Evolutionary conservation across 2,329 filamentous ascomycete genomes (phyloP).

Genomic region (Akanthomyces dipterigenus): DNA sequence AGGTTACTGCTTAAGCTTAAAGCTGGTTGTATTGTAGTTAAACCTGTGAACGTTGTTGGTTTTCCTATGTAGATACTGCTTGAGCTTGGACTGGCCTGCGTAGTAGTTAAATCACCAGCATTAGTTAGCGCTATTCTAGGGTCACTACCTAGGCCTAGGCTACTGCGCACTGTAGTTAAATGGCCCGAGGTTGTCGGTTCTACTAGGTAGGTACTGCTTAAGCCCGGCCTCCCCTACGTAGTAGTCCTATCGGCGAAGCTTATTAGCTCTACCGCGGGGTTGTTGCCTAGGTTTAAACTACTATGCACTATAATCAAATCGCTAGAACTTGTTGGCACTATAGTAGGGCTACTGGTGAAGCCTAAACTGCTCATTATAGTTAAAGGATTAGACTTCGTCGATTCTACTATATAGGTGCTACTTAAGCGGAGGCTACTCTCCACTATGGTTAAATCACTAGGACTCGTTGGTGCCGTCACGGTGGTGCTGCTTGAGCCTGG

Average conservation of each 20-base stretch:
- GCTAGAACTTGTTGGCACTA: neutral
- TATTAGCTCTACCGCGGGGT: neutral
- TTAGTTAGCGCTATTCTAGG: neutral
- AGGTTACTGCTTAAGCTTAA: neutral
- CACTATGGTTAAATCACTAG: neutral
- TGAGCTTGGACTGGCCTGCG: neutral
- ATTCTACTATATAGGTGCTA: neutral
- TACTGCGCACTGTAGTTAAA: neutral
- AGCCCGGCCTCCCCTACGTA: too few relatives aligned
- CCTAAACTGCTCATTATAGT: neutral
- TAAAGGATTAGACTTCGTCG: neutral
- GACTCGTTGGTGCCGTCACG: neutral
- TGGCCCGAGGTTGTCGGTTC: neutral
- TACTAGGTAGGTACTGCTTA: too few relatives aligned
- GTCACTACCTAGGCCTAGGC: neutral
- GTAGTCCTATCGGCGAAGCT: neutral
- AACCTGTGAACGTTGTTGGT: neutral
- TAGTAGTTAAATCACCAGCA: neutral
- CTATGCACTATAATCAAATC: neutral
- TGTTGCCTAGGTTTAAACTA: neutral
- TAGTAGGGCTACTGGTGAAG: neutral
- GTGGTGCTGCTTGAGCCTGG: neutral
- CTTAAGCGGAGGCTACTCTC: neutral
- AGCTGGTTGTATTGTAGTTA: neutral
- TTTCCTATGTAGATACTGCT: neutral